Conservation (phyloP, 129 eudicot genomes). For the Heracleum sosnowskyi region DNA sequence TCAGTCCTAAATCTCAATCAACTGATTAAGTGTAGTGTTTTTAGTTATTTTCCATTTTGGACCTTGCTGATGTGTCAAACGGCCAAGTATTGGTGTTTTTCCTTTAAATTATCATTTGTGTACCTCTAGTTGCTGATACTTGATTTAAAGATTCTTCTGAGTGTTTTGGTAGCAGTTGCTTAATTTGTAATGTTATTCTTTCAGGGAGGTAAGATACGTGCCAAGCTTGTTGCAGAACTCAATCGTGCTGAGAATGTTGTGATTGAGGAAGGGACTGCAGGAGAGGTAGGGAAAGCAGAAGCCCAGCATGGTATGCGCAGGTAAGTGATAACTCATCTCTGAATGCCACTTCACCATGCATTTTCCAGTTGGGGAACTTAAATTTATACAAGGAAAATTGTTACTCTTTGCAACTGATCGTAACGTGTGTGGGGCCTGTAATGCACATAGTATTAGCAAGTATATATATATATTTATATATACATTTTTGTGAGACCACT, state of each 20-base stretch:
- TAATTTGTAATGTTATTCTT: slow-evolving; percentile 14
- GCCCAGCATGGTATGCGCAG: slow-evolving; percentile 96
- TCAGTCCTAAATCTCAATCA: no score
- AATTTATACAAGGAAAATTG: background rate
- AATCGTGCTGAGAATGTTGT: slow-evolving; percentile 49
- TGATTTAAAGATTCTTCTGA: background rate
- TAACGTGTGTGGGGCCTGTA: background rate
- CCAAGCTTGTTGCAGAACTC: slow-evolving; percentile 79
- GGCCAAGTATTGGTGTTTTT: background rate
- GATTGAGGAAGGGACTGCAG: slow-evolving; percentile 88
- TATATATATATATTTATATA: background rate
- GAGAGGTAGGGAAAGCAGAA: slow-evolving; percentile 88
- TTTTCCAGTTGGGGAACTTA: background rate
- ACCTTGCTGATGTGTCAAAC: background rate
- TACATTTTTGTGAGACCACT: background rate
- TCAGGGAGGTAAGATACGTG: slow-evolving; percentile 94
- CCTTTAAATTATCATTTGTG: background rate
- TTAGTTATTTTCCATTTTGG: no score
- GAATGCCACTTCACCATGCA: background rate
- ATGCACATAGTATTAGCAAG: background rate
- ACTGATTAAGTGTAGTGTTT: no score
- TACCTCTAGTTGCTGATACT: background rate
- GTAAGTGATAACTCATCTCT: slow-evolving; percentile 22
- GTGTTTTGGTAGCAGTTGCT: background rate
- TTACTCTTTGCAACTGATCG: background rate